Conservation (phyloP, 2,329 filamentous ascomycete genomes). For the Colletotrichum euphorbiae region DNA sequence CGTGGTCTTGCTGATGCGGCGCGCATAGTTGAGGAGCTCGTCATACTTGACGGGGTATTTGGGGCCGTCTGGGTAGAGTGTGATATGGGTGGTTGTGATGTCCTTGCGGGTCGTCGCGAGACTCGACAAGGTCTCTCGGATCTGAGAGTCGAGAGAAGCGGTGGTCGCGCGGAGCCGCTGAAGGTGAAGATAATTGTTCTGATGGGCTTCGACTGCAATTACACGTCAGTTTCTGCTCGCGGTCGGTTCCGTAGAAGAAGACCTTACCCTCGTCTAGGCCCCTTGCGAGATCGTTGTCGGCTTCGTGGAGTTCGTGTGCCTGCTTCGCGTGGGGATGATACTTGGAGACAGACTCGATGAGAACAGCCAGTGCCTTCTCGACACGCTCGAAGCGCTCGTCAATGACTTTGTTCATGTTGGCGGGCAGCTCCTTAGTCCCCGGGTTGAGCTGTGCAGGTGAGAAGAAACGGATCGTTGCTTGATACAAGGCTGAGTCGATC, state of each 20-base stretch:
- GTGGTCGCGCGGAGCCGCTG: slow-evolving; percentile 75
- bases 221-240: not conserved
- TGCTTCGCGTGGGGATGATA: slow-evolving; percentile 80
- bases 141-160: slow-evolving; percentile 74
- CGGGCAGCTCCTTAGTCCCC: not conserved
- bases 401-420: slow-evolving; percentile 70
- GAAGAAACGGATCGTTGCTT: slow-evolving; percentile 2
- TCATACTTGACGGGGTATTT: slow-evolving; percentile 73
- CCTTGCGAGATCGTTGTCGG: slow-evolving; percentile 74
- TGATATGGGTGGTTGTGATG: slow-evolving; percentile 72
- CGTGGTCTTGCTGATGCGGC: slow-evolving; percentile 83
- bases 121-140: slow-evolving; percentile 76
- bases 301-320: slow-evolving; percentile 76
- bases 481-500: slow-evolving; percentile 35
- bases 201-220: slow-evolving; percentile 74
- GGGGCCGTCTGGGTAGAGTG: slow-evolving; percentile 62
- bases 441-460: slow-evolving; percentile 4
- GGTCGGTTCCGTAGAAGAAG: not conserved
- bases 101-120: slow-evolving; percentile 80
- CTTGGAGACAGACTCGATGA: slow-evolving; percentile 84
- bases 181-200: slow-evolving; percentile 78
- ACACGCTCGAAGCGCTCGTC: slow-evolving; percentile 74
- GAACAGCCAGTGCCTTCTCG: slow-evolving; percentile 72
- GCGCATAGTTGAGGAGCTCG: slow-evolving; percentile 81
- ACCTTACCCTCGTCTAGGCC: slow-evolving; percentile 73